A percentile compares a stretch with the other conserved stretches of the same genome.
Evolutionary conservation across 2,329 filamentous ascomycete species (phyloP).

Genomic region (Ophiostoma pallidulum): DNA sequence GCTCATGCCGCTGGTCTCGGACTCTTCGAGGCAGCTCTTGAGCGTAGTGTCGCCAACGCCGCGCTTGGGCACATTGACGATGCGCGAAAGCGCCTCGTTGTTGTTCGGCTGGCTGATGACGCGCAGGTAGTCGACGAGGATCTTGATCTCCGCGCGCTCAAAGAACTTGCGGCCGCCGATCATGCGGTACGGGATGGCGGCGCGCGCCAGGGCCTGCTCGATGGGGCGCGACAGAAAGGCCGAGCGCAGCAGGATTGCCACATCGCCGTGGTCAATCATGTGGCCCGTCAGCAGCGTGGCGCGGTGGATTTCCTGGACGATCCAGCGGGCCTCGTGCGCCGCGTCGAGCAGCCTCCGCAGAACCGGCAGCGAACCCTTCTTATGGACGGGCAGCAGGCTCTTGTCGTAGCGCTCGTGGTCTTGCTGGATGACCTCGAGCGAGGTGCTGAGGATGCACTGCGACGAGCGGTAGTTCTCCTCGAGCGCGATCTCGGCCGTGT

Average conservation of each 20-base stretch:
- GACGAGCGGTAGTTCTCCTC: constrained; percentile 95
- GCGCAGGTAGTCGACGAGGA: constrained; percentile 78
- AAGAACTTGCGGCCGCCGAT: constrained; percentile 87
- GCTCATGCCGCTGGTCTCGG: constrained; percentile 57
- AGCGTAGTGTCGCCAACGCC: constrained; percentile 74
- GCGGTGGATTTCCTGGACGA: constrained; percentile 73
- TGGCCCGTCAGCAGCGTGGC: constrained; percentile 60
- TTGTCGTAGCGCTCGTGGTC: constrained; percentile 75
- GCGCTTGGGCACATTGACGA: constrained; percentile 76
- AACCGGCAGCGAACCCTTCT: constrained; percentile 68
- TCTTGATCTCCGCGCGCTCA: constrained; percentile 80
- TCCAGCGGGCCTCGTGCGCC: constrained; percentile 73
- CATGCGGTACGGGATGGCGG: constrained; percentile 84
- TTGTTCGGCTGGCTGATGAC: constrained; percentile 77
- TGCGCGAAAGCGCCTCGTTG: constrained; percentile 72
- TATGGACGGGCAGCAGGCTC: constrained; percentile 68
- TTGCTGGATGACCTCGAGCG: constrained; percentile 82
- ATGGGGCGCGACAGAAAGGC: constrained; percentile 76
- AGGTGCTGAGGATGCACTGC: constrained; percentile 68
- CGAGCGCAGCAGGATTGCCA: constrained; percentile 80
- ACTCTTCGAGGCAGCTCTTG: constrained; percentile 64
- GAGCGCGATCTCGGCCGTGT: constrained; percentile 72
- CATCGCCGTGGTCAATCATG: constrained; percentile 64
- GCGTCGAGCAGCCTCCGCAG: constrained; percentile 64
- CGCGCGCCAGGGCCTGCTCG: constrained; percentile 69